These are phyloP conservation scores for Moricandia arvensis DNA, from an alignment of 345 rosid species.

Conservation along the genomic window DNA sequence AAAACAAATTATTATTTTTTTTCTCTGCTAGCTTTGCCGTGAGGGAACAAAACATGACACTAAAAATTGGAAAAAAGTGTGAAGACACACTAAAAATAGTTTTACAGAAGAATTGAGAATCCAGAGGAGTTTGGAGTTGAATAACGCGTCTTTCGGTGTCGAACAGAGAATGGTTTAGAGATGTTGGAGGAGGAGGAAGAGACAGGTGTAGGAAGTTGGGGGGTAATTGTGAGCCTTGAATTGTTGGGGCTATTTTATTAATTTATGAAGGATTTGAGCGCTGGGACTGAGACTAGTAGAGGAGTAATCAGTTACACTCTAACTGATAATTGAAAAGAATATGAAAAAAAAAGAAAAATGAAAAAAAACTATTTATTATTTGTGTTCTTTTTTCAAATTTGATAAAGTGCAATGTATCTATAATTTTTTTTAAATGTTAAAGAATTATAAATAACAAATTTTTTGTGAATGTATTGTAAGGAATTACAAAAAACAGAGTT, in stretches of 20 bases:
- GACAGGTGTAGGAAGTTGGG: not conserved
- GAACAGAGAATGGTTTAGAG: not conserved
- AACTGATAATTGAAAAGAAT: no score
- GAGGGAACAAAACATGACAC: not conserved
- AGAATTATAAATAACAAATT: no score
- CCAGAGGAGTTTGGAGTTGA: slow-evolving; percentile 37
- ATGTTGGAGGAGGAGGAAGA: not conserved
- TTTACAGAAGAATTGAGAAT: not conserved
- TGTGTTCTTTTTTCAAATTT: no score
- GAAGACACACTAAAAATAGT: not conserved
- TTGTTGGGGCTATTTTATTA: slow-evolving; percentile 9
- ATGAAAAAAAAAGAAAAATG: no score
- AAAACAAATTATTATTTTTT: not conserved
- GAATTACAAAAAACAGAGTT: no score
- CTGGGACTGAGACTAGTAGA: not conserved
- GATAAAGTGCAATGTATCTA: no score
- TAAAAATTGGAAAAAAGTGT: slow-evolving; percentile 17
- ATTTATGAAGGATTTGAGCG: slow-evolving; percentile 5
- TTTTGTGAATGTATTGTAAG: no score
- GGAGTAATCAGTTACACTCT: not conserved
- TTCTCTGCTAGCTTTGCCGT: no score
- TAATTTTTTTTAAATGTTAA: no score
- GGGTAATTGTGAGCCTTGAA: not conserved
- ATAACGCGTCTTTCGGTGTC: slow-evolving; percentile 32
- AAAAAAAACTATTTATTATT: no score